These are phyloP conservation scores for Beauveria sp. DNA, from an alignment of 2,329 filamentous ascomycete species.

Conservation along the genomic window DNA sequence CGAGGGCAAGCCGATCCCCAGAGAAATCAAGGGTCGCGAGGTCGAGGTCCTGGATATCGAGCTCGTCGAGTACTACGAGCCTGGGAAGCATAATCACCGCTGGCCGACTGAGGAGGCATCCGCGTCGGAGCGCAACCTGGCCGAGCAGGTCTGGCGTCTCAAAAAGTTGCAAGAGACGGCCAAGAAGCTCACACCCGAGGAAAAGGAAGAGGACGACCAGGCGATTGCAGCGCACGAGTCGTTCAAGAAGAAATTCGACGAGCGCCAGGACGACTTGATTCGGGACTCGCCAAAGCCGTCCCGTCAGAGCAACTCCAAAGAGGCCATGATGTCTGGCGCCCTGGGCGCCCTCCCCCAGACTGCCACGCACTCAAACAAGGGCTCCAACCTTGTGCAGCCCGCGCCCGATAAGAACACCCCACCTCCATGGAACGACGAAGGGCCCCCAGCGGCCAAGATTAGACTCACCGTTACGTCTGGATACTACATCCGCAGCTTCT, in stretches of 20 bases:
- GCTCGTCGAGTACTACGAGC: conserved; percentile 76
- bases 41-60: conserved; percentile 74
- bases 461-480: conserved; percentile 91
- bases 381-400: conserved; percentile 47
- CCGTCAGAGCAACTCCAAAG: conserved; percentile 18
- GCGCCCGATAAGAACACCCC: conserved; percentile 39
- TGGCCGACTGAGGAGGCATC: conserved; percentile 77
- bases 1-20: conserved; percentile 77
- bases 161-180: conserved; percentile 47
- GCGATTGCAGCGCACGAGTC: conserved; percentile 48
- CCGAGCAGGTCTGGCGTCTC: conserved; percentile 61
- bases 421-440: conserved; percentile 51
- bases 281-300: conserved; percentile 34
- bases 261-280: conserved; percentile 49
- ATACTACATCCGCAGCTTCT: conserved; percentile 92
- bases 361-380: conserved; percentile 30
- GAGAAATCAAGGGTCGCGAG: conserved; percentile 72
- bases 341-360: conserved; percentile 41
- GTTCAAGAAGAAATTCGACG: conserved; percentile 51
- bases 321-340: conserved; percentile 50
- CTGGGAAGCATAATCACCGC: conserved; percentile 68
- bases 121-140: conserved; percentile 65
- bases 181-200: conserved; percentile 44
- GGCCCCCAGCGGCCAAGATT: conserved; percentile 72
- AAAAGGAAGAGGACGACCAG: conserved; percentile 47